These are phyloP conservation scores for Periconia macrospinosa DNA, from an alignment of 2,329 filamentous ascomycete species.

Conservation along the genomic window DNA sequence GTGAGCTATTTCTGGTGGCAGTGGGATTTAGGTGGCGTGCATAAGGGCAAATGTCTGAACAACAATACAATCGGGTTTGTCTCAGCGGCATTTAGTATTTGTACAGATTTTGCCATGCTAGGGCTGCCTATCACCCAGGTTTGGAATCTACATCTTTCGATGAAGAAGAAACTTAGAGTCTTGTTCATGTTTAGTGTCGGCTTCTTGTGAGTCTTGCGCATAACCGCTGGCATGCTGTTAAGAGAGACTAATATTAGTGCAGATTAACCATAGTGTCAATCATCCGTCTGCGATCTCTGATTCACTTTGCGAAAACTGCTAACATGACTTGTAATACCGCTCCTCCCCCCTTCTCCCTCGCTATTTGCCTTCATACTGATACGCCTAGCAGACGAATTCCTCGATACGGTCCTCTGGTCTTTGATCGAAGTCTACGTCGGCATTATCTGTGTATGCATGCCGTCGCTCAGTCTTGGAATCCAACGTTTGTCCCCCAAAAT, in stretches of 20 bases:
- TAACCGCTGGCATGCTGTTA: too few relatives aligned
- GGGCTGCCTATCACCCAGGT: conserved; percentile 35
- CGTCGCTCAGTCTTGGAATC: conserved; percentile 40
- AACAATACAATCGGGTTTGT: conserved; percentile 34
- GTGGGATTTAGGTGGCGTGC: conserved; percentile 31
- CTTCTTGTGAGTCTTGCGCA: conserved; percentile 40
- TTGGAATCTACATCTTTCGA: conserved; percentile 26
- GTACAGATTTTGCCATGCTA: conserved; percentile 25
- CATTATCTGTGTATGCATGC: conserved; percentile 48
- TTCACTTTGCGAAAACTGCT: conserved; percentile 44
- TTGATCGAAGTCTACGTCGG: conserved; percentile 44
- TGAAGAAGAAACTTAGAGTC: conserved; percentile 41
- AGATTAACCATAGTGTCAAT: conserved; percentile 48
- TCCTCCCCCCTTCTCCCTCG: neutral
- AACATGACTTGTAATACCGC: conserved; percentile 35
- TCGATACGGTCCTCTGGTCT: conserved; percentile 41
- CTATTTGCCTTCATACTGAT: neutral
- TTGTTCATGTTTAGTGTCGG: conserved; percentile 40
- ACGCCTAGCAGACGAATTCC: conserved; percentile 37
- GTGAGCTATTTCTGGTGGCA: conserved; percentile 32
- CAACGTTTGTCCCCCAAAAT: conserved; percentile 30
- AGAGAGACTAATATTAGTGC: conserved; percentile 33
- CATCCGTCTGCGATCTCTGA: conserved; percentile 44
- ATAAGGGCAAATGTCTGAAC: conserved; percentile 33
- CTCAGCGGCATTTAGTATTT: conserved; percentile 33